These are phyloP conservation scores for Heliamphora exappendiculata DNA, from an alignment of 148 eudicot genomes.

Conservation along the genomic window DNA sequence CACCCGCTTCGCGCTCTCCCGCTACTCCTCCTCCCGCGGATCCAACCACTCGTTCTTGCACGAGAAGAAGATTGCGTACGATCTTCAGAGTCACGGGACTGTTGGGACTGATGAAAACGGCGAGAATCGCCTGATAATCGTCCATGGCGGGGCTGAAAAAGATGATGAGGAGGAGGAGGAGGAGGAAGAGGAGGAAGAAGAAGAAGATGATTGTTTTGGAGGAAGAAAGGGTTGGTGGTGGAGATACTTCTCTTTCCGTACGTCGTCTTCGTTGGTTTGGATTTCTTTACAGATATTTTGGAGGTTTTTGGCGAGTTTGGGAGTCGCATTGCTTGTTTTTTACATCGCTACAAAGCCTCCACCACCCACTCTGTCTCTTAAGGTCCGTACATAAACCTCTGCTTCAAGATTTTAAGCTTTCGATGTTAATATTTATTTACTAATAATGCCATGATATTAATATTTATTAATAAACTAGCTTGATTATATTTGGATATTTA, in stretches of 20 bases:
- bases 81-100: constrained; percentile 10
- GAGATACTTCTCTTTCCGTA: constrained; percentile 40
- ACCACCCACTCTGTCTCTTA: constrained; percentile 39
- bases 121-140: not conserved
- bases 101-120: not conserved
- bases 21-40: constrained; percentile 48
- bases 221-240: constrained; percentile 25
- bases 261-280: constrained; percentile 46
- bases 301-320: constrained; percentile 56
- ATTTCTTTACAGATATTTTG: constrained; percentile 51
- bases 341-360: constrained; percentile 67
- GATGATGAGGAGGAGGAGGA: constrained; percentile 5
- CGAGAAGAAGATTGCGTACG: constrained; percentile 19
- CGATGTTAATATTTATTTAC: no score
- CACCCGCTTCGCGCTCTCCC: constrained; percentile 20
- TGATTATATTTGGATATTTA: no score
- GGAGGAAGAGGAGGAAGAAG: constrained; percentile 4
- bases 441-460: no score
- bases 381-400: constrained; percentile 34
- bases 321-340: constrained; percentile 59
- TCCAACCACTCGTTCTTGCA: constrained; percentile 29
- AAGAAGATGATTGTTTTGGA: constrained; percentile 14
- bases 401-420: no score
- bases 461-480: no score
- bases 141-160: not conserved